phyloP scores from a whole-genome alignment of 164 flowering plant genomes.

The Euptelea pleiosperma region DNA sequence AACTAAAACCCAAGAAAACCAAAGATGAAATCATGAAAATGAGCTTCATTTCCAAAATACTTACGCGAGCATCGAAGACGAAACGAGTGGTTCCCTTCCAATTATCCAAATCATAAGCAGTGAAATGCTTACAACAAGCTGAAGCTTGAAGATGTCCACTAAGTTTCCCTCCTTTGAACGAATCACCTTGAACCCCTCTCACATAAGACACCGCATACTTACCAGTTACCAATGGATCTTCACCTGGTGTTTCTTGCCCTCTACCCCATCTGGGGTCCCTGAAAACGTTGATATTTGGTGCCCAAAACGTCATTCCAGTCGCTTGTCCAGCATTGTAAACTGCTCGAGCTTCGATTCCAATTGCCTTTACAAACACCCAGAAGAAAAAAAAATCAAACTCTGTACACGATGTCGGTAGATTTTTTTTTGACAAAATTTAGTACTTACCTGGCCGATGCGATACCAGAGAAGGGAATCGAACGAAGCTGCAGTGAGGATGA shows the following conservation, averaged over 20 bases:
- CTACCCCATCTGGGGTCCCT: slow-evolving; percentile 99
- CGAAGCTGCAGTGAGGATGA: slow-evolving; percentile 77
- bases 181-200: slow-evolving; percentile 85
- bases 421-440: neutral
- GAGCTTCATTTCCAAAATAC: slow-evolving; percentile 5
- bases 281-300: slow-evolving; percentile 85
- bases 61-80: slow-evolving; percentile 66
- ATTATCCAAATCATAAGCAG: slow-evolving; percentile 86
- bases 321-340: slow-evolving; percentile 86
- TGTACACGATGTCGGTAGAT: neutral
- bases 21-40: neutral
- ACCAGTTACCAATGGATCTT: slow-evolving; percentile 65
- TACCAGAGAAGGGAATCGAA: slow-evolving; percentile 71
- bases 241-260: slow-evolving; percentile 97
- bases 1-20: neutral
- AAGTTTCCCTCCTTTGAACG: slow-evolving; percentile 44
- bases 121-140: slow-evolving; percentile 95
- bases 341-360: slow-evolving; percentile 78
- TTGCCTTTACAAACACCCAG: slow-evolving; percentile 34
- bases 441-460: slow-evolving; percentile 64
- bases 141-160: slow-evolving; percentile 60
- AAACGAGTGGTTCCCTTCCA: slow-evolving; percentile 64
- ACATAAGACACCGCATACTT: slow-evolving; percentile 70
- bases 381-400: neutral
- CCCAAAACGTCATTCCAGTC: slow-evolving; percentile 93